Conservation (phyloP, 1,284 basidiomycete species). For the Irpex sp. region DNA sequence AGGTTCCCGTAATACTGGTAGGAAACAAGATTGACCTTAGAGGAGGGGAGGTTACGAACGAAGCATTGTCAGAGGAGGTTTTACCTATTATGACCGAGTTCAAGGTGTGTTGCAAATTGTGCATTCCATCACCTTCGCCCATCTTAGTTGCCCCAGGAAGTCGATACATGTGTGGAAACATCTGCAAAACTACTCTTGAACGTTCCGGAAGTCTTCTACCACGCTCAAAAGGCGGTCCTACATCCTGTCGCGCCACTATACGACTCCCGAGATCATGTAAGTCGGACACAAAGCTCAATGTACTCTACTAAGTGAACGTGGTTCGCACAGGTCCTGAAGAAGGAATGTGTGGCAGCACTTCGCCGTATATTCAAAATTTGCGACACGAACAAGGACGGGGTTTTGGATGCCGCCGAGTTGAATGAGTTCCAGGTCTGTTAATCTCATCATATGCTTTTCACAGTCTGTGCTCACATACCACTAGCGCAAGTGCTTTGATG, state of each 20-base stretch:
- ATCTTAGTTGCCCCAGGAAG: slow-evolving; percentile 60
- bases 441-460: background rate
- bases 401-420: slow-evolving; percentile 87
- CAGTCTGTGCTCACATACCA: slow-evolving; percentile 4
- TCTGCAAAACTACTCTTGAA: slow-evolving; percentile 89
- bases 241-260: slow-evolving; percentile 97
- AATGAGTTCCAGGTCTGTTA: slow-evolving; percentile 90
- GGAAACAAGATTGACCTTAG: slow-evolving; percentile 98
- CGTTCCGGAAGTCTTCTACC: slow-evolving; percentile 98
- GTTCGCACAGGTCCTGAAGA: slow-evolving; percentile 76
- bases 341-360: slow-evolving; percentile 86
- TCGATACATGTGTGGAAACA: slow-evolving; percentile 98
- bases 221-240: slow-evolving; percentile 97
- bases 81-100: slow-evolving; percentile 96
- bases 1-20: slow-evolving; percentile 96
- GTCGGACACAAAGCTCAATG: slow-evolving; percentile 16
- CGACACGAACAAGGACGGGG: slow-evolving; percentile 91
- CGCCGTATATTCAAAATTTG: slow-evolving; percentile 95
- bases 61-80: slow-evolving; percentile 93
- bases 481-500: slow-evolving; percentile 92
- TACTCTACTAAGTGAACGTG: background rate
- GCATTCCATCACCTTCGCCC: slow-evolving; percentile 8
- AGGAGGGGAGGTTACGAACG: slow-evolving; percentile 90
- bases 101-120: slow-evolving; percentile 56
- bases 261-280: slow-evolving; percentile 91